These are phyloP conservation scores for Fragosphaeria purpurea DNA, from an alignment of 2,329 filamentous ascomycete genomes.

Conservation along the genomic window DNA sequence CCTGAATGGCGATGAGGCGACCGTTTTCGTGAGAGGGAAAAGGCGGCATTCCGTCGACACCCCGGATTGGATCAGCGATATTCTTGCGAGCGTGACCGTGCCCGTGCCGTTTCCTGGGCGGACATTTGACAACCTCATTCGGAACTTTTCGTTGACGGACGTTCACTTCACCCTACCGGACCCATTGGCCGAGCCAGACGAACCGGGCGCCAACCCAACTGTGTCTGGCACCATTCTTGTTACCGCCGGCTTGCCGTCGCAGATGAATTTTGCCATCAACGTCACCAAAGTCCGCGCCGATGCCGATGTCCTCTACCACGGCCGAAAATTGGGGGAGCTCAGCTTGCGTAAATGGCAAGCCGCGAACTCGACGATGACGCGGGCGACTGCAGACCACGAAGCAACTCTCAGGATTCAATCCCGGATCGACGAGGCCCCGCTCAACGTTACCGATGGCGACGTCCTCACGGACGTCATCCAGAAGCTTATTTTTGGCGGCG, in stretches of 20 bases:
- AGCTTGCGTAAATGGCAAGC: slow-evolving; percentile 73
- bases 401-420: slow-evolving; percentile 65
- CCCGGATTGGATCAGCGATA: slow-evolving; percentile 71
- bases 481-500: slow-evolving; percentile 63
- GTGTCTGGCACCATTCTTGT: slow-evolving; percentile 79
- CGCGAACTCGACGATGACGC: slow-evolving; percentile 66
- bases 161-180: slow-evolving; percentile 81
- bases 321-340: slow-evolving; percentile 68
- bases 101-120: slow-evolving; percentile 77
- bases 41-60: slow-evolving; percentile 54
- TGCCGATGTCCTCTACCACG: slow-evolving; percentile 72
- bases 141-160: slow-evolving; percentile 76
- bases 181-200: slow-evolving; percentile 64
- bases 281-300: slow-evolving; percentile 67
- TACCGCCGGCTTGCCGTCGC: slow-evolving; percentile 65
- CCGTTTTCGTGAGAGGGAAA: slow-evolving; percentile 74
- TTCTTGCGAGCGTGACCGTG: slow-evolving; percentile 72
- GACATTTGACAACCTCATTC: slow-evolving; percentile 72
- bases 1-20: slow-evolving; percentile 68
- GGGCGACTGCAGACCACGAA: slow-evolving; percentile 45
- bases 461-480: slow-evolving; percentile 76
- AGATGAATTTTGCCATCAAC: slow-evolving; percentile 77
- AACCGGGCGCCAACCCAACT: slow-evolving; percentile 62
- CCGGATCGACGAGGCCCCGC: slow-evolving; percentile 64
- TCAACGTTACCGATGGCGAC: slow-evolving; percentile 71